Conservation (phyloP, 2,329 filamentous ascomycete species). For the Pestalotiopsis sp. region DNA sequence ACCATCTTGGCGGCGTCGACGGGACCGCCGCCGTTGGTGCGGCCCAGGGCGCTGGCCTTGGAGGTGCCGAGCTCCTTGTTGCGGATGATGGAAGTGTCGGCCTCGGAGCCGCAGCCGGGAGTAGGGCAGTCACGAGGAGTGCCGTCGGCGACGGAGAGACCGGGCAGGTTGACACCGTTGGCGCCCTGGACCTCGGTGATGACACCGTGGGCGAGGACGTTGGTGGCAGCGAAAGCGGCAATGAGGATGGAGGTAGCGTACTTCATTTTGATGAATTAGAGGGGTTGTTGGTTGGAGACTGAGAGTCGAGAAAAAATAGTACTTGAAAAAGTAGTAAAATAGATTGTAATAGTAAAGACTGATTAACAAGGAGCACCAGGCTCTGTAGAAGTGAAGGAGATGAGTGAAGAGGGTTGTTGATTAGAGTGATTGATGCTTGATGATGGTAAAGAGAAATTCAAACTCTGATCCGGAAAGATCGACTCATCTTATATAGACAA, state of each 20-base stretch:
- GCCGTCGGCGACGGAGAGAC: conserved; percentile 53
- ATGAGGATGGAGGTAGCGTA: conserved; percentile 13
- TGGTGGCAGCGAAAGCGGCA: conserved; percentile 16
- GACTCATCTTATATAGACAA: conserved; percentile 8
- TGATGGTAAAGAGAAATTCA: conserved; percentile 4
- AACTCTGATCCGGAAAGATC: neutral
- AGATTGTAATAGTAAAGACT: conserved; percentile 1
- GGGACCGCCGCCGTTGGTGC: conserved; percentile 57
- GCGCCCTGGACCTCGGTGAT: conserved; percentile 18
- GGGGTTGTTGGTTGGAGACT: neutral
- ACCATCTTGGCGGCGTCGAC: conserved; percentile 58
- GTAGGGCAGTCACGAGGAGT: conserved; percentile 65
- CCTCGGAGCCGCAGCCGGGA: conserved; percentile 61
- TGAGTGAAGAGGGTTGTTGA: conserved; percentile 7
- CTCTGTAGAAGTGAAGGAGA: conserved; percentile 12
- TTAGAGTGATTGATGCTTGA: conserved; percentile 13
- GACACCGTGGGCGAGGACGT: conserved; percentile 18
- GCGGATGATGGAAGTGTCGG: conserved; percentile 69
- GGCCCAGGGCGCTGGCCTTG: conserved; percentile 59
- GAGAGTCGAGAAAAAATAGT: neutral
- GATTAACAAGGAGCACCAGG: conserved; percentile 13
- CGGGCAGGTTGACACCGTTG: conserved; percentile 20
- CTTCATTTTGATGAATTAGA: conserved; percentile 16
- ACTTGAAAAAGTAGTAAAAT: neutral
- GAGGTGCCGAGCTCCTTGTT: conserved; percentile 53